Evolutionary conservation across 2,329 filamentous ascomycete genomes (phyloP).

Genomic region (Botrytis byssoidea): DNA sequence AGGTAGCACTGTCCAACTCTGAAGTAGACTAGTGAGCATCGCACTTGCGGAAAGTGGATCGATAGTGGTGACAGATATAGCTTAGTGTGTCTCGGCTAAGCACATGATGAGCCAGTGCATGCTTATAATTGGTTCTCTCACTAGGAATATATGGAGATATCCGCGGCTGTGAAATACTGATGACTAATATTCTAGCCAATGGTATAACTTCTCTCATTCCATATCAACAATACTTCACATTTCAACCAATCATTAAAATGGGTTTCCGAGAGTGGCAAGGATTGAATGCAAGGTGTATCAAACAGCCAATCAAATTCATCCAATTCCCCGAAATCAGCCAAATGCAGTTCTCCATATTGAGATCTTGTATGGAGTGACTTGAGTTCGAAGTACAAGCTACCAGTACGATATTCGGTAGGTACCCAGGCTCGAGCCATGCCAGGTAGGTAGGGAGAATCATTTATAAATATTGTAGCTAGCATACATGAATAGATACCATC

Average conservation of each 20-base stretch:
- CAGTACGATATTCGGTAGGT: background rate
- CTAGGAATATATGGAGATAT: background rate
- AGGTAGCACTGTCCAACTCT: background rate
- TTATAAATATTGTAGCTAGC: background rate
- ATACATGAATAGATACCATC: no score
- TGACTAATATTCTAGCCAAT: background rate
- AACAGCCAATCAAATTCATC: background rate
- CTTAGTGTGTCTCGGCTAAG: background rate
- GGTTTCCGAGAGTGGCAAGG: background rate
- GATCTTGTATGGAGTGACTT: background rate
- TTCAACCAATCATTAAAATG: background rate
- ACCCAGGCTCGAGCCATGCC: background rate
- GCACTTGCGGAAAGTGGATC: background rate
- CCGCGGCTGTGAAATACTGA: fast-evolving
- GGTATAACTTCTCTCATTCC: no score
- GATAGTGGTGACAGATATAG: fast-evolving
- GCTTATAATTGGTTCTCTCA: no score
- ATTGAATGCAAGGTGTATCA: background rate
- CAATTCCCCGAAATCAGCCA: background rate
- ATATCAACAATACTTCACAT: background rate
- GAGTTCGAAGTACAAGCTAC: no score
- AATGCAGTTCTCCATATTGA: background rate
- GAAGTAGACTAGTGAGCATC: background rate
- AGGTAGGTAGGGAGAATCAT: background rate
- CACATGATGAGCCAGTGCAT: fast-evolving